These are phyloP conservation scores for Hypoxylon sp. DNA, from an alignment of 2,329 filamentous ascomycete genomes.

Conservation along the genomic window DNA sequence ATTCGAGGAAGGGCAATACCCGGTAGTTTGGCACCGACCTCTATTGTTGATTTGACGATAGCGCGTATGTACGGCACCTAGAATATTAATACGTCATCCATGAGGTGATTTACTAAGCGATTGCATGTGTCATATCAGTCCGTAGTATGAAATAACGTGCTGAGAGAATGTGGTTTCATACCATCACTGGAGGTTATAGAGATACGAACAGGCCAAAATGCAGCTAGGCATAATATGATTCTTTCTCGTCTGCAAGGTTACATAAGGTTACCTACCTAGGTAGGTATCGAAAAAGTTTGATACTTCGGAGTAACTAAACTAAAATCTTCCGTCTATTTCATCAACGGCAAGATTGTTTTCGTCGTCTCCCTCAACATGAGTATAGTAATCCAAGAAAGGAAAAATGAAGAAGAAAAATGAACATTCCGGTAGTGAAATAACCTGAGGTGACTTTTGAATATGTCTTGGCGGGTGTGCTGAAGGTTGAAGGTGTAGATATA, in stretches of 20 bases:
- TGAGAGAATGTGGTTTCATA: neutral
- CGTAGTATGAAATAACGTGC: neutral
- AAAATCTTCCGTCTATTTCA: slow-evolving; percentile 5
- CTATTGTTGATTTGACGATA: neutral
- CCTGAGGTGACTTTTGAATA: no score
- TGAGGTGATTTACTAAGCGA: neutral
- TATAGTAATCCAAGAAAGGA: slow-evolving; percentile 37
- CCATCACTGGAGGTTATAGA: neutral
- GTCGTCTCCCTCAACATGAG: slow-evolving; percentile 31
- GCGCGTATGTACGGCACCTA: neutral
- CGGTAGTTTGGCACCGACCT: neutral
- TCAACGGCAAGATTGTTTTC: slow-evolving; percentile 35
- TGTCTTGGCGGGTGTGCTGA: no score
- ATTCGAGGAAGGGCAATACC: neutral
- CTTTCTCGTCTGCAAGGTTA: neutral
- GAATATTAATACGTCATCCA: neutral
- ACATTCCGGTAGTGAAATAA: no score
- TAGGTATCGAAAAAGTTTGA: no score
- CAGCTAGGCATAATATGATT: neutral
- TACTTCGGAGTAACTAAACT: no score
- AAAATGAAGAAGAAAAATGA: no score
- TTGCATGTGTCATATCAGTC: slow-evolving; percentile 12
- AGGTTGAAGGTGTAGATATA: no score
- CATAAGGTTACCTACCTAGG: neutral
- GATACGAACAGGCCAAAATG: neutral